Evolutionary conservation across 2,329 filamentous ascomycete species (phyloP), one percentile per base, ranked within the genome.

Genomic region (Orbilia javanica): DNA sequence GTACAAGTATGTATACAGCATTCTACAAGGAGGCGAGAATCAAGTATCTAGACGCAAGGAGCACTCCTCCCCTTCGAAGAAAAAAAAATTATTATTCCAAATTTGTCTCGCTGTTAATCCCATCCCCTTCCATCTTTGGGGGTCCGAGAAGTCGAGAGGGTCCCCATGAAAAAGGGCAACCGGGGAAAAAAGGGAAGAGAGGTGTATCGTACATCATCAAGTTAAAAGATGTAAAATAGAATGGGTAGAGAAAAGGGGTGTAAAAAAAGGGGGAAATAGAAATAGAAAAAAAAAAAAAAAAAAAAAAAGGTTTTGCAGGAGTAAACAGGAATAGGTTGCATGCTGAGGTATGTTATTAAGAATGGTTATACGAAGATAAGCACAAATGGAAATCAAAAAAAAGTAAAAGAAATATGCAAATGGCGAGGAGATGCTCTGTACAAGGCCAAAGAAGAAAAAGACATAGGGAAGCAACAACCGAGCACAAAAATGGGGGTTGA

Each of bases 201-300:
- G 44, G 29, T 62, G 57, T 77, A 77, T 71, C 73, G 66, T 77
- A 77, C 73, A 77, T 77, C 66, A 71, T 71, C 36, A 77, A 67
- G 52, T 77, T 68, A 76, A 76, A 76, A 31, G 53, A 48, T 70
- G 67, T 66, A 71, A 71, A 77, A 53, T 48, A 39, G 29, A 55
- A 55, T 44, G 34, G 15, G 63, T 18, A 52, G 20, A 15, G 25
- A 63, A 31, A 50, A 52, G 46, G 20, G 31, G 36, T 57, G 18
- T 6, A 29, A 36, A 50, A 60, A 67, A 48, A 42, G n/a, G 13
- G 42, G 8, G 22, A 25, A 22, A 46, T 15, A 53, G 53, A 67
- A 20, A 52, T 27, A 22, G 65, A 34, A 48, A 63, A 31, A 60
- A 11, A 27, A 39, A 63, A 18, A 57, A 13, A 34, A 6, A 39